Evolutionary conservation across 176 grass and related monocot genomes (phyloP).

Genomic region (Thalia dealbata): DNA sequence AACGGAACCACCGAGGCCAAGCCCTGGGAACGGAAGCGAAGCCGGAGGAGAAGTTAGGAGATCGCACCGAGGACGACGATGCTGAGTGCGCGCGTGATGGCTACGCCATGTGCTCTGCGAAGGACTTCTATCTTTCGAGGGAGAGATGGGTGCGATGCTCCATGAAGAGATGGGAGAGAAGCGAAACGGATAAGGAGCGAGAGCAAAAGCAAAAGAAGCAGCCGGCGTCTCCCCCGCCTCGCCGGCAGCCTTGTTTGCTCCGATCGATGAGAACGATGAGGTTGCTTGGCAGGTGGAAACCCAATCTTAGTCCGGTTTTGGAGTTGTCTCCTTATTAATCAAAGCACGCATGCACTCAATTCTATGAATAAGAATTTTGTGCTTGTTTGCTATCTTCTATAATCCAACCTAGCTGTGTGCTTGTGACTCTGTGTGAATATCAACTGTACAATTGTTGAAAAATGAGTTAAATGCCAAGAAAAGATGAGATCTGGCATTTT

Average conservation of each 20-base stretch:
- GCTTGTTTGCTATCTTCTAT: too few species aligned
- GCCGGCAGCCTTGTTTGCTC: background rate
- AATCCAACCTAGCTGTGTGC: too few species aligned
- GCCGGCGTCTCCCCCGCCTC: too few species aligned
- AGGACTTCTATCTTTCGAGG: constrained; percentile 16
- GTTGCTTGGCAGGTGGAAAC: constrained; percentile 32
- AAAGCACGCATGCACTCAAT: too few species aligned
- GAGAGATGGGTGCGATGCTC: constrained; percentile 26
- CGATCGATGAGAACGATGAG: background rate
- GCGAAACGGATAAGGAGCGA: background rate
- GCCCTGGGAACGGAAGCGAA: background rate
- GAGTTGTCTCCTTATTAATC: constrained; percentile 4
- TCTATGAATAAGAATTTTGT: too few species aligned
- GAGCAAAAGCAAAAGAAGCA: background rate
- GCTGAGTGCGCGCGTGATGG: background rate
- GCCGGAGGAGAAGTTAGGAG: background rate
- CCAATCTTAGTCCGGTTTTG: constrained; percentile 32
- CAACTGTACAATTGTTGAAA: too few species aligned
- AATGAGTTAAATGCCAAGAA: too few species aligned
- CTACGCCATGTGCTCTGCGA: constrained; percentile 8
- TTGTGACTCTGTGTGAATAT: too few species aligned
- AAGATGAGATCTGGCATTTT: too few species aligned
- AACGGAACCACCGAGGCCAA: background rate
- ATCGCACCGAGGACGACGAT: background rate
- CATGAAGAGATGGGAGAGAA: constrained; percentile 14